Conservation (phyloP, 148 eudicot species). For the Polygonum maritimum region DNA sequence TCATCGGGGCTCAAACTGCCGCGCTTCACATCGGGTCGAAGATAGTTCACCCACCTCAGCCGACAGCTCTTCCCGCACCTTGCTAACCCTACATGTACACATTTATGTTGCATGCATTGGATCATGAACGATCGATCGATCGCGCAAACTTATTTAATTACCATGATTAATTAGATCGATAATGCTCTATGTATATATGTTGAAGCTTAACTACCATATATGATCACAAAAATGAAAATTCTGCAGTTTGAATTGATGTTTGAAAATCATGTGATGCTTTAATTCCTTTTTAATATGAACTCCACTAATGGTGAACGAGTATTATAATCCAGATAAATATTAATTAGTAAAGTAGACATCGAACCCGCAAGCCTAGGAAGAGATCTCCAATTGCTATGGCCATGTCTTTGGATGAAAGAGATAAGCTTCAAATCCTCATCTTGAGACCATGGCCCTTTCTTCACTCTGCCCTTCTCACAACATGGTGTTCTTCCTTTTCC, state of each 20-base stretch:
- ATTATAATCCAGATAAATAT: no score
- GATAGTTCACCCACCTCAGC: constrained; percentile 51
- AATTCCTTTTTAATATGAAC: no score
- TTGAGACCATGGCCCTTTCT: constrained; percentile 44
- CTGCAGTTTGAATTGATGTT: no score
- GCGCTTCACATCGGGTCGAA: constrained; percentile 42
- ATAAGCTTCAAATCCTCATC: constrained; percentile 39
- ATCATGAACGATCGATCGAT: no score
- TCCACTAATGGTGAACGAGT: neutral
- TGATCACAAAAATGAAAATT: no score
- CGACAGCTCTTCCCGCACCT: constrained; percentile 56
- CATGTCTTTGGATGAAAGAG: constrained; percentile 36
- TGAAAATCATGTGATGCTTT: no score
- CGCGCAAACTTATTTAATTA: no score
- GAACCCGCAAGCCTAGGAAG: constrained; percentile 47
- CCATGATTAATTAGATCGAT: no score
- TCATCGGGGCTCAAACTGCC: constrained; percentile 38
- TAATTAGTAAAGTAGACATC: no score
- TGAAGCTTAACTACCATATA: no score
- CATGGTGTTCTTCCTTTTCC: constrained; percentile 47
- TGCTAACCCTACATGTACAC: constrained; percentile 27
- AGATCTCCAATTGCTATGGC: constrained; percentile 47
- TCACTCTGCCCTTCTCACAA: constrained; percentile 43
- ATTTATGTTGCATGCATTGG: neutral
- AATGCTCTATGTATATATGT: no score